Conservation (phyloP, 2,329 filamentous ascomycete genomes). For the Penicillium sp. region DNA sequence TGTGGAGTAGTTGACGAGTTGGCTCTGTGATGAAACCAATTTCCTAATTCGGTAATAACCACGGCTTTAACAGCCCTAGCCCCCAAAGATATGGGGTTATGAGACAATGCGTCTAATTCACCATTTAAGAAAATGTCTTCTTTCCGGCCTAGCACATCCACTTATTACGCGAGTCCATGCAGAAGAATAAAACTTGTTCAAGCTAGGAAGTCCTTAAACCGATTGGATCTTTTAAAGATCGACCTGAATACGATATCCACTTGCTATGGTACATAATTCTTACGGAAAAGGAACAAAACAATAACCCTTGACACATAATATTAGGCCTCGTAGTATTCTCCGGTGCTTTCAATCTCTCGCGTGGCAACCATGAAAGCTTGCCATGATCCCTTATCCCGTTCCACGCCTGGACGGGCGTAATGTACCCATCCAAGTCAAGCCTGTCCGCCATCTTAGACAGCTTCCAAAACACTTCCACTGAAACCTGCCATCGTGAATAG, state of each 20-base stretch:
- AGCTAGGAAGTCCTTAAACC: background rate
- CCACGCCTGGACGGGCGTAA: constrained; percentile 42
- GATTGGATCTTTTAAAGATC: background rate
- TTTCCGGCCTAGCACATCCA: background rate
- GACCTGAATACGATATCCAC: background rate
- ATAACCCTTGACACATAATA: constrained; percentile 18
- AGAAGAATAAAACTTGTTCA: too few species aligned
- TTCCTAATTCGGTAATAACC: background rate
- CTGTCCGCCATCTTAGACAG: constrained; percentile 13
- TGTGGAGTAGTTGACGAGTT: constrained; percentile 11
- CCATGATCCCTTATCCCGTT: constrained; percentile 27
- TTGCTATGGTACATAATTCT: background rate
- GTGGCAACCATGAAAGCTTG: constrained; percentile 21
- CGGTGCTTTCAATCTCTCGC: constrained; percentile 19
- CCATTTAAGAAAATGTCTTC: background rate
- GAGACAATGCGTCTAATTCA: background rate
- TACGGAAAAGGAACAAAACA: background rate
- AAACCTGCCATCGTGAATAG: constrained; percentile 9
- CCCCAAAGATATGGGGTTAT: background rate
- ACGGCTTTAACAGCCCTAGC: constrained; percentile 7
- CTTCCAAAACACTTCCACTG: constrained; percentile 8
- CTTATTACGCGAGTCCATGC: background rate
- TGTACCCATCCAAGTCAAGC: constrained; percentile 21
- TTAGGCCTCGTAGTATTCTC: constrained; percentile 12
- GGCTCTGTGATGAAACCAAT: background rate